Evolutionary conservation across 208 protist species (phyloP), one percentile per base, ranked within the genome.

Genomic region (Trypanosoma cruzi): DNA sequence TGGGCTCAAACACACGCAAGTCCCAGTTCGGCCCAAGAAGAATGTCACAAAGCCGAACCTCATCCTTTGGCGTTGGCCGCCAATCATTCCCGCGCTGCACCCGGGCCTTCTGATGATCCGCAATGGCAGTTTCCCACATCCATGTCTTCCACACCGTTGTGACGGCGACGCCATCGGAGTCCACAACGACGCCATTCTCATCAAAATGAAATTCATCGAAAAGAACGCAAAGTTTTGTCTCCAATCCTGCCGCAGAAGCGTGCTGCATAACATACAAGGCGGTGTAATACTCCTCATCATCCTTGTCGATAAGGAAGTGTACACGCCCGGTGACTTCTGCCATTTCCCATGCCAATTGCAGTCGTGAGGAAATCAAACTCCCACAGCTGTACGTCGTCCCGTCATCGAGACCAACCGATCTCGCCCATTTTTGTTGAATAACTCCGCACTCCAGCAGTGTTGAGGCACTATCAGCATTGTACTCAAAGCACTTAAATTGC

Each of bases 391-490:
- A 77, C 11, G 83, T 88, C 0, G 71, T 57, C 32, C 36, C 52
- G 53, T 83, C 79, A 49, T 78, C 70, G 49, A 97, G 46, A n/a
- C 88, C 89, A 40, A 94, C 75, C 22, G 77, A 84, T 46, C 87
- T 58, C 11, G 85, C 89, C 90, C 92, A 97, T 77, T 97, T 95
- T 56, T 88, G 64, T 73, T 97, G 92, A 70, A 97, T 91, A 56
- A 79, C 81, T 42, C 79, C 92, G 68, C 89, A 94, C 73, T 97
- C 92, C 52, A 97, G 72, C 57, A 97, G 74, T 57, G 88, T 93
- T 6, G 88, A 90, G 24, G 92, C 89, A 75, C 92, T 97, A 64
- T 97, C 92, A 7, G 92, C 92, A 78, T 97, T 97, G 83, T 97
- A 97, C 79, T 97, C 92, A 68, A 95, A 95, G 65, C 88, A 92